A percentile compares a stretch with the other conserved stretches of the same genome.
phyloP scores from a whole-genome alignment of 1,284 basidiomycete genomes.

The Sphagnurus paluster region DNA sequence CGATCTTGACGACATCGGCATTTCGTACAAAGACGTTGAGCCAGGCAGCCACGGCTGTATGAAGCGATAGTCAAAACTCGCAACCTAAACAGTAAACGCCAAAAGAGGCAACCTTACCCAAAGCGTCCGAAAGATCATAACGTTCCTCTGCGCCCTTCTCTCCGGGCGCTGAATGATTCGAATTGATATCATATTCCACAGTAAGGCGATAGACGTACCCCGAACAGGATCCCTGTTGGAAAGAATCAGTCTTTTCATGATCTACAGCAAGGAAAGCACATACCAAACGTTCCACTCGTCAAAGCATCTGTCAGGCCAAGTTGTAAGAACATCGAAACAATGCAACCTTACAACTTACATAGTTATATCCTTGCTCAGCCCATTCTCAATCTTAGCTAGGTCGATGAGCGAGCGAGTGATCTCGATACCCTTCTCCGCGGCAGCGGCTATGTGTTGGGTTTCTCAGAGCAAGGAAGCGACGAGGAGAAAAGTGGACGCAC shows the following conservation, averaged over 20 bases:
- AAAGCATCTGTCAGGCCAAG: constrained; percentile 38
- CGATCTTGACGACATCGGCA: constrained; percentile 59
- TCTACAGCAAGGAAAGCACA: constrained; percentile 12
- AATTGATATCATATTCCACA: background rate
- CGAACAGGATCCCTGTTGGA: constrained; percentile 37
- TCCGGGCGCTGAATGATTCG: constrained; percentile 34
- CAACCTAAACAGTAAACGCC: too few relatives aligned
- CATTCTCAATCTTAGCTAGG: constrained; percentile 39
- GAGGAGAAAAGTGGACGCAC: constrained; percentile 24
- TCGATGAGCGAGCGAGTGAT: constrained; percentile 49
- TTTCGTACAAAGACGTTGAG: constrained; percentile 65
- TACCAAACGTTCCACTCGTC: constrained; percentile 66
- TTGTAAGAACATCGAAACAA: background rate
- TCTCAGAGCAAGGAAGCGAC: background rate
- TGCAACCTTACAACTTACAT: constrained; percentile 28
- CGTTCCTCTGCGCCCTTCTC: constrained; percentile 60
- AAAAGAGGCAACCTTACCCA: constrained; percentile 36
- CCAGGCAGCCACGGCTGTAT: constrained; percentile 51
- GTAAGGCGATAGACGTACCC: constrained; percentile 22
- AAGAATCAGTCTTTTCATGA: background rate
- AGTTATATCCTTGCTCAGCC: constrained; percentile 35
- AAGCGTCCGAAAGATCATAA: constrained; percentile 63
- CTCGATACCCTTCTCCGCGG: constrained; percentile 48
- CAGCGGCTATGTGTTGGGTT: constrained; percentile 33
- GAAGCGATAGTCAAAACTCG: background rate